Base-by-base conservation (phyloP, 306 rosid genomes). In the Vigna radiata region DNA sequence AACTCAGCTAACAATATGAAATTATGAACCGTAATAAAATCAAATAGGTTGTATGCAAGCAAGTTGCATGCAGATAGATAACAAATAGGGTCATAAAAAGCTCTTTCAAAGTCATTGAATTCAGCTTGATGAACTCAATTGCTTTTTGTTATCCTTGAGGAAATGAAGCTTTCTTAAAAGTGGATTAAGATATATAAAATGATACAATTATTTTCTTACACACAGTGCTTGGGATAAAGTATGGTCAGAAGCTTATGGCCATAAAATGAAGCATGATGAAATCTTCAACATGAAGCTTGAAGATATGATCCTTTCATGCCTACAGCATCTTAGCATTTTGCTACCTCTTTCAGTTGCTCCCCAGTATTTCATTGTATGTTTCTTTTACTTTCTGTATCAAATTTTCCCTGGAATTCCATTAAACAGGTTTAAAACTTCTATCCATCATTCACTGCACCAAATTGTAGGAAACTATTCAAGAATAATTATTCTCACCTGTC, bases 361-460 rank as follows among this genome's bases (percentile, higher is more conserved):
- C 98, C 52, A 77, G 81, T 66, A 91, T 83, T 11, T 91, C 97
- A 33, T 36, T 85, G 68, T 87, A 86, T 41, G 88, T 82, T 17
- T 77, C 93, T 81, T 88, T 90, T 68, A 93, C 9, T 83, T 91
- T 91, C 70, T 59, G 44, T 77, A 84, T 0, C 53, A 93, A 84
- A 46, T 79, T 90, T 72, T 91, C 93, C 95, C 98, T 93, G 93
- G 73, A 54, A 85, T 82, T 82, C 73, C 47, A 74, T 48, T 44
- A 37, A 79, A 7, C 61, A 62, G 7, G 43, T 65, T 72, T 25
- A 41, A 47, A 50, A 50, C 21, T 62, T 75, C 0, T 61, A 68
- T 47, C 68, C 15, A 54, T 12, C 23, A 37, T 64, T 18, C 70
- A 18, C 39, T 9, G 49, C 18, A 63, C 17, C 31, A 10, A 23